Conservation (phyloP, 2,329 filamentous ascomycete species). For the Trichoderma koningii region DNA sequence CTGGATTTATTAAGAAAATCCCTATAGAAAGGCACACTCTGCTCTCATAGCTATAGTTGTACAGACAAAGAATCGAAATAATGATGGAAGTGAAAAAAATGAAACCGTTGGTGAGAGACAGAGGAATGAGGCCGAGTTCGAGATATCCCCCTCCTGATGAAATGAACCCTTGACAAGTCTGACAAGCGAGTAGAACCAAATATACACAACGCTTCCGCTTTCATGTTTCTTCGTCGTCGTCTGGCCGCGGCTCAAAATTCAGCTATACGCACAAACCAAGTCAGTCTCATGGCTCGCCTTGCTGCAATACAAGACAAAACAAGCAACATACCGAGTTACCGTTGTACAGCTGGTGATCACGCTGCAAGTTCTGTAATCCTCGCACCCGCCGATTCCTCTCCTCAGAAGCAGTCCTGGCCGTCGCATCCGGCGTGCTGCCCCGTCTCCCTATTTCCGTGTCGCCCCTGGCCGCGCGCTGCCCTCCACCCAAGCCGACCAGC, state of each 20-base stretch:
- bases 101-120: not conserved
- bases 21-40: constrained; percentile 21
- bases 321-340: constrained; percentile 73
- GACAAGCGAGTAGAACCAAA: not conserved
- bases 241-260: constrained; percentile 68
- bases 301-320: not conserved
- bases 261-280: constrained; percentile 48
- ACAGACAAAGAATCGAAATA: constrained; percentile 24
- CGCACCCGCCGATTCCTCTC: constrained; percentile 34
- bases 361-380: constrained; percentile 49
- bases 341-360: constrained; percentile 79
- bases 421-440: not conserved
- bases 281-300: not conserved
- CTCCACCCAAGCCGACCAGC: constrained; percentile 36
- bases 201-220: not conserved
- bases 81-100: not conserved
- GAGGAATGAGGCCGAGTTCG: not conserved
- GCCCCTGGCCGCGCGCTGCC: not conserved
- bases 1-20: constrained; percentile 1
- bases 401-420: constrained; percentile 30
- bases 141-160: not conserved
- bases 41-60: constrained; percentile 28
- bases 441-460: not conserved
- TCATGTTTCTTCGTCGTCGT: constrained; percentile 47
- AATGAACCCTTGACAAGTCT: not conserved